Evolutionary conservation across 1,284 basidiomycete genomes (phyloP), one percentile per base, ranked within the genome.

Genomic region (Leccinum brunneo-olivaceum): DNA sequence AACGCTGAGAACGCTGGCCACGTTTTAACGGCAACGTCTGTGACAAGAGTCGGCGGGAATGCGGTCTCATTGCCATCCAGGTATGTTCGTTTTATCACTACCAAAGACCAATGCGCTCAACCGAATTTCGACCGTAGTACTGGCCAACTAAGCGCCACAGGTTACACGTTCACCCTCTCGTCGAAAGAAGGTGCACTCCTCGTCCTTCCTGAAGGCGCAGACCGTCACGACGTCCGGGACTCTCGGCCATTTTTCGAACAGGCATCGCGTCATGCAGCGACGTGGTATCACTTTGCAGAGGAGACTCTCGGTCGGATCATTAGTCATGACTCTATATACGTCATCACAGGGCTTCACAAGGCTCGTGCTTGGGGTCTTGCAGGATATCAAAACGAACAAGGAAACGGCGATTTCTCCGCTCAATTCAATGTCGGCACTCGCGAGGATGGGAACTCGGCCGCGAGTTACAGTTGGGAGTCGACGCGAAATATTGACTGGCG

Each of bases 261-360:
- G n/a, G 55, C 56, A 1, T 36, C 39, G n/a, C 47, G 39, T 12
- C 35, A 62, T 16, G 59, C 53, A 0, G 29, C 40, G 6, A 35
- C 41, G 2, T 58, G 59, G 59, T 54, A 62, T 36, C 48, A 23
- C n/a, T 62, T 60, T 9, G 56, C 50, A 11, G 44, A 60, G 34
- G 32, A 43, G 15, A 30, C 47, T 0, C 48, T 56, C 34, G 53
- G 50, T 7, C 55, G 57, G 41, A 49, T 52, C 34, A 52, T 56
- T 7, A 48, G 56, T 29, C 46, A 47, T 19, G 49, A 62, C 14
- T 33, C 55, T n/a, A 44, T 61, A 39, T 58, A 58, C 23, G 39
- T 58, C 37, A 45, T 58, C 34, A 62, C 56, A 1, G 56, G 59
- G 2, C 34, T 58, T 6, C 49, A 61, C 47, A 61, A 58, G 21